A percentile compares a stretch with the other conserved stretches of the same genome.
Conservation (phyloP, 306 rosid genomes). For the Hippophae gyantsensis region DNA sequence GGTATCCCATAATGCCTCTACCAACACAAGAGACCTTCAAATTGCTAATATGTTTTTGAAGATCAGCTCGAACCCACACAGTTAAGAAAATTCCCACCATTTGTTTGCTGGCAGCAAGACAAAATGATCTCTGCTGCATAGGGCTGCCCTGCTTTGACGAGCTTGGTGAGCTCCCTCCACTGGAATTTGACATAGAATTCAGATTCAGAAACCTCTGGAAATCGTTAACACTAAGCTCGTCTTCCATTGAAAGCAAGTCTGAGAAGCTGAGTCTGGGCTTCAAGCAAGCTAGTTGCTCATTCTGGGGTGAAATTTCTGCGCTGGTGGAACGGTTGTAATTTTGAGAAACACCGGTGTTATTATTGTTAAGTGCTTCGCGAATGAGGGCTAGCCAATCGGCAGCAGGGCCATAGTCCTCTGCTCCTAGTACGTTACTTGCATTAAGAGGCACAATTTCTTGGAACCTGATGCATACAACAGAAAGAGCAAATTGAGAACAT, state of each 20-base stretch:
- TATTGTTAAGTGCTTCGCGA: conserved; percentile 39
- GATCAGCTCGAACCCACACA: conserved; percentile 59
- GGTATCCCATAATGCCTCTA: conserved; percentile 87
- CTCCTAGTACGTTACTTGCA: conserved; percentile 80
- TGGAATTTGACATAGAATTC: conserved; percentile 1
- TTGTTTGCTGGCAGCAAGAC: conserved; percentile 70
- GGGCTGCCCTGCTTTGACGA: conserved; percentile 5
- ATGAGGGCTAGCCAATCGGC: conserved; percentile 63
- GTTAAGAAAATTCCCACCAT: conserved; percentile 90
- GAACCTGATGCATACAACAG: conserved; percentile 35
- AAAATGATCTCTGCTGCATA: conserved; percentile 15
- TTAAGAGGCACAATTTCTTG: conserved; percentile 91
- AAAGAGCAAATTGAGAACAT: background rate
- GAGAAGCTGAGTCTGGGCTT: conserved; percentile 45
- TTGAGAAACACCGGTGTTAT: conserved; percentile 4
- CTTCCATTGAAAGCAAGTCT: conserved; percentile 35
- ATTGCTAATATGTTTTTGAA: conserved; percentile 31
- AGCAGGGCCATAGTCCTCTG: conserved; percentile 70
- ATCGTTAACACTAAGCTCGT: conserved; percentile 15
- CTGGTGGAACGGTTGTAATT: conserved; percentile 2
- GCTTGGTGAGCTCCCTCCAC: conserved; percentile 21
- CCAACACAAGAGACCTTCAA: conserved; percentile 68
- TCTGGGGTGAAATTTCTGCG: background rate
- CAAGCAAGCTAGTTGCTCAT: conserved; percentile 9
- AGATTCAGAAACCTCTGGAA: background rate